Base-by-base conservation (phyloP, 164 flowering plant genomes). In the Pachysandra terminalis region DNA sequence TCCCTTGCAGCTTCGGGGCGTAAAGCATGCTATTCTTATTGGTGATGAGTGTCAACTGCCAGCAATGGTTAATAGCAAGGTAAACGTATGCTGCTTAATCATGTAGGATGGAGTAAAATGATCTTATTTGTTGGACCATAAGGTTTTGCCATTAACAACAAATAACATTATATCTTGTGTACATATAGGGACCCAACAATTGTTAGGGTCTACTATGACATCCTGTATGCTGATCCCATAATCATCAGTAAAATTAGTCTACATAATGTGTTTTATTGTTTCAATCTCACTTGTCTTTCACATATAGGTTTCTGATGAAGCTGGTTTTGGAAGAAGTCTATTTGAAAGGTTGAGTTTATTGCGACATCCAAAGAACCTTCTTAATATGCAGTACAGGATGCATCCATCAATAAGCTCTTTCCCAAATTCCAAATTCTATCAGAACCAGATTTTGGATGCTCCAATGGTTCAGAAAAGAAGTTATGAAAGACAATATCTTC, bases 321-420 rank as follows among this genome's bases (percentile, higher is more conserved):
- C 79, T 74, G 80, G 80, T 13, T 82, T 81, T 63, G 83, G 83
- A 21, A 77, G 81, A 73, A 84, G 88, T 52, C 71, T 83, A 67
- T 85, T 82, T 64, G 81, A 78, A 68, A 70, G 88, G 64, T 66
- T 81, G 71, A 77, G 81, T 68, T 67, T 54, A 14, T 14, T 82
- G 68, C 81, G 83, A 22, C 69, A 79, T 22, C 28, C 76, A 12
- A 85, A 78, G 74, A 78, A 85, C 62, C 73, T 83, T 27, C 81
- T 85, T 9, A 66, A 83, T 59, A 41, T 73, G 5, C 88, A 84
- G 55, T 84, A 84, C 61, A 56, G 88, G 37, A 84, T 84, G 88
- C 86, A 84, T 63, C 87, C 87, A 19, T 60, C 74, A 21, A 84
- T 84, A 22, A 80, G 85, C 57, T 73, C 5, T 26, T 84, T 81